Percentiles rank a stretch among this genome's conserved stretches.
Conservation (phyloP, 2,329 filamentous ascomycete genomes). For the Botryotinia calthae region DNA sequence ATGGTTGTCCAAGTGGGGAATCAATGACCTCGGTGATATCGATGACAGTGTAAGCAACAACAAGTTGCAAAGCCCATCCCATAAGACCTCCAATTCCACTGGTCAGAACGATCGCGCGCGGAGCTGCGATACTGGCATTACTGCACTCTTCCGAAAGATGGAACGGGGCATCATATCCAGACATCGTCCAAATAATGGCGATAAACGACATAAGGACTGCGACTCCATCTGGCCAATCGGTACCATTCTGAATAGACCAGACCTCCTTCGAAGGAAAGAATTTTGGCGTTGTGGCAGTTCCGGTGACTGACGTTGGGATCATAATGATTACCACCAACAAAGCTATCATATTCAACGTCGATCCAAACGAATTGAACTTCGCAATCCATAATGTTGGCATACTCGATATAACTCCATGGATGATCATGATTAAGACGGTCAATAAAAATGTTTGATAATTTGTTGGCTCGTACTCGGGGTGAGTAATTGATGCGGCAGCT, state of each 20-base stretch:
- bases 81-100: slow-evolving; percentile 62
- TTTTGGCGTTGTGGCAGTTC: slow-evolving; percentile 49
- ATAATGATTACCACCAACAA: slow-evolving; percentile 65
- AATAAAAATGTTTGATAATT: slow-evolving; percentile 68
- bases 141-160: slow-evolving; percentile 74
- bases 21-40: slow-evolving; percentile 56
- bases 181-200: slow-evolving; percentile 67
- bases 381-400: slow-evolving; percentile 71
- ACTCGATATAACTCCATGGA: slow-evolving; percentile 65
- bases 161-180: slow-evolving; percentile 66
- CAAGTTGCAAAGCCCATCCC: slow-evolving; percentile 71
- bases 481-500: slow-evolving; percentile 64
- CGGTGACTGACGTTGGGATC: slow-evolving; percentile 56
- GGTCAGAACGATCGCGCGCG: slow-evolving; percentile 70
- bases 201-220: slow-evolving; percentile 71
- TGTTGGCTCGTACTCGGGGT: slow-evolving; percentile 63
- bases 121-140: slow-evolving; percentile 68
- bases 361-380: slow-evolving; percentile 66
- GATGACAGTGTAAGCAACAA: slow-evolving; percentile 66
- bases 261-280: slow-evolving; percentile 59
- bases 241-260: slow-evolving; percentile 67
- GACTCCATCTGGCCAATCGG: slow-evolving; percentile 65
- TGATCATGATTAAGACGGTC: slow-evolving; percentile 63
- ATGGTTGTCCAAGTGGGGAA: slow-evolving; percentile 65
- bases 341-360: slow-evolving; percentile 67